Evolutionary conservation across 805 yeast genomes (phyloP).

Genomic region (Brettanomyces bruxellensis): DNA sequence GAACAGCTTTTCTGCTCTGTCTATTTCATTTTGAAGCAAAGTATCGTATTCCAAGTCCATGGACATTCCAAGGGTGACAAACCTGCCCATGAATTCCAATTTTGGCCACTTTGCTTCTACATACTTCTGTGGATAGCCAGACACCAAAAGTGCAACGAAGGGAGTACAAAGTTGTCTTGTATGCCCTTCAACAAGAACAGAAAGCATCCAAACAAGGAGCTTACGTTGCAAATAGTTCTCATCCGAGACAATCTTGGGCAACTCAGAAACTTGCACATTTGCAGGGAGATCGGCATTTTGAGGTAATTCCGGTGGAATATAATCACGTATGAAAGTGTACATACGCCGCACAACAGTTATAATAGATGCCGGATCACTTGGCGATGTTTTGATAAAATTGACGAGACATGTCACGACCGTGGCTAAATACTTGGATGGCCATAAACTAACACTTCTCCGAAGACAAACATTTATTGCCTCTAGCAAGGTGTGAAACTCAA

Average conservation of each 20-base stretch:
- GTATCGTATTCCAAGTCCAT: conserved; percentile 54
- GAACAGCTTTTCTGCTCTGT: conserved; percentile 35
- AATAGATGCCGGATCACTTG: conserved; percentile 23
- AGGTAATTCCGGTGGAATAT: conserved; percentile 38
- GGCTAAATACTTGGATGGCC: conserved; percentile 73
- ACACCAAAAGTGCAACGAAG: conserved; percentile 4
- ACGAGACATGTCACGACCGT: conserved; percentile 56
- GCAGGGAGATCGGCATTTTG: conserved; percentile 16
- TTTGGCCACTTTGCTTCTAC: neutral
- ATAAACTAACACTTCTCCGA: conserved; percentile 53
- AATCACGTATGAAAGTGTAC: conserved; percentile 54
- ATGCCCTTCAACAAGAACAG: conserved; percentile 35
- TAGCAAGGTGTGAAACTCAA: conserved; percentile 56
- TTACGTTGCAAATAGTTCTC: conserved; percentile 58
- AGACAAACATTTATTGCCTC: conserved; percentile 56
- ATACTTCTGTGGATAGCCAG: conserved; percentile 12
- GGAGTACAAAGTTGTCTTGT: conserved; percentile 1
- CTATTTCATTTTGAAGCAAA: conserved; percentile 27
- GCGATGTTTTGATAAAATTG: conserved; percentile 35
- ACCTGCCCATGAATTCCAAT: conserved; percentile 15
- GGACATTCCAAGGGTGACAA: conserved; percentile 42
- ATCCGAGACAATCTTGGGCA: conserved; percentile 34
- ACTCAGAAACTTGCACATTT: conserved; percentile 30
- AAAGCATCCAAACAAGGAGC: conserved; percentile 52
- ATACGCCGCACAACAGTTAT: conserved; percentile 47